Conservation (phyloP, 2,329 filamentous ascomycete genomes). For the Claviceps cyperi region DNA sequence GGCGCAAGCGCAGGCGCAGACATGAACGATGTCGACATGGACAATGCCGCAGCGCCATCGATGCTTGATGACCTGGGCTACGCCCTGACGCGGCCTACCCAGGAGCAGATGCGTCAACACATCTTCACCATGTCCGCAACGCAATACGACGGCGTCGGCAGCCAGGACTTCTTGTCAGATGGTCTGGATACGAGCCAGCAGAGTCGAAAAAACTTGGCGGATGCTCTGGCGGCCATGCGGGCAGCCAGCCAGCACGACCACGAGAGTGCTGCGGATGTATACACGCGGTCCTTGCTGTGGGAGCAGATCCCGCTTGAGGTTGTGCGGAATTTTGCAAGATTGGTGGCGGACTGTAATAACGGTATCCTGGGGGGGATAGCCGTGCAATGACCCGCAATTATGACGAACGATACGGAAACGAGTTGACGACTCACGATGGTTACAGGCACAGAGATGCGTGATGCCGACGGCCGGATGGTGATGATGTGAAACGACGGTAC, state of each 20-base stretch:
- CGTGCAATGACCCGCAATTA: conserved; percentile 28
- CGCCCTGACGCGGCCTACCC: conserved; percentile 57
- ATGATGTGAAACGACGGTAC: conserved; percentile 17
- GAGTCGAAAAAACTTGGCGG: conserved; percentile 60
- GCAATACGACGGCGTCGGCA: conserved; percentile 68
- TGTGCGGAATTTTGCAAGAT: conserved; percentile 80
- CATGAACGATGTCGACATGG: conserved; percentile 26
- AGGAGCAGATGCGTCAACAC: conserved; percentile 78
- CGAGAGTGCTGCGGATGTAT: conserved; percentile 64
- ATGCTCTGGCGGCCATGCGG: conserved; percentile 69
- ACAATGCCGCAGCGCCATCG: conserved; percentile 33
- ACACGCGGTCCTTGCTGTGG: conserved; percentile 85
- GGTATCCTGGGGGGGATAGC: conserved; percentile 25
- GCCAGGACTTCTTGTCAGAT: conserved; percentile 53
- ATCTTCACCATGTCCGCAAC: conserved; percentile 73
- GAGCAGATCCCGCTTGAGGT: conserved; percentile 87
- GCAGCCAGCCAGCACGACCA: conserved; percentile 57
- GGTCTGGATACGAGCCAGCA: conserved; percentile 35
- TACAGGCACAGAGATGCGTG: too few species aligned
- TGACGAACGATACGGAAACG: conserved; percentile 11
- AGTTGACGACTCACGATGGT: too few species aligned
- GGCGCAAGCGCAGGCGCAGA: conserved; percentile 27
- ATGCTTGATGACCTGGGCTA: conserved; percentile 54
- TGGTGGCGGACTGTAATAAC: conserved; percentile 64
- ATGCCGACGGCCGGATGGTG: too few species aligned